phyloP scores from a whole-genome alignment of 169 alveolate species.

The Cryptosporidium ryanae region DNA sequence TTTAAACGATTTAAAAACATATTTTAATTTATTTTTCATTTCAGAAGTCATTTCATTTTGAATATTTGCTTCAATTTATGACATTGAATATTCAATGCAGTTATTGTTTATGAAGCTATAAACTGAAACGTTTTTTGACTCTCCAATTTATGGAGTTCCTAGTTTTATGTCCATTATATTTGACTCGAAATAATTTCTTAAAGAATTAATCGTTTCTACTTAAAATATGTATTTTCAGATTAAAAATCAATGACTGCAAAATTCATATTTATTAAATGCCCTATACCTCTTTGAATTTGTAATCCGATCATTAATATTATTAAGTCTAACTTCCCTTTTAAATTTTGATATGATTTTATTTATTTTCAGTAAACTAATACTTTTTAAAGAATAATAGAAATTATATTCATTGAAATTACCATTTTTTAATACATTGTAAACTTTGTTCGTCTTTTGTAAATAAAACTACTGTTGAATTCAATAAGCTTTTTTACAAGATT shows the following conservation, averaged over 20 bases:
- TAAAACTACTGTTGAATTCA: conserved; percentile 50
- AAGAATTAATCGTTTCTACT: conserved; percentile 43
- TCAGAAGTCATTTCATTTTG: not conserved
- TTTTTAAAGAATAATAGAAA: conserved; percentile 19
- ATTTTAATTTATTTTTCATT: not conserved
- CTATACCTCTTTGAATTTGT: not conserved
- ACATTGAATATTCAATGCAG: not conserved
- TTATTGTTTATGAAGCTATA: not conserved
- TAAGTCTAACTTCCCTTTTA: not conserved
- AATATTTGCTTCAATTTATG: not conserved
- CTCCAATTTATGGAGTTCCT: conserved; percentile 62
- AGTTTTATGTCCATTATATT: conserved; percentile 35
- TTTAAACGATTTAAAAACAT: conserved; percentile 13
- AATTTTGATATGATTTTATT: conserved; percentile 35
- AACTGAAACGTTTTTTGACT: conserved; percentile 14
- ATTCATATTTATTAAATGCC: not conserved
- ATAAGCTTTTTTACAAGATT: too few species aligned
- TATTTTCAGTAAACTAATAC: not conserved
- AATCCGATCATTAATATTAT: not conserved
- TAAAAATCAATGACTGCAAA: too few species aligned
- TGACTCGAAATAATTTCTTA: not conserved
- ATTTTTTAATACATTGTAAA: conserved; percentile 38
- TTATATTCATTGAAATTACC: conserved; percentile 14
- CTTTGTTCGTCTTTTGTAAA: conserved; percentile 7
- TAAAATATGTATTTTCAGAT: not conserved